These are phyloP conservation scores for Begonia fuchsioides DNA, from an alignment of 306 rosid species.

Conservation along the genomic window DNA sequence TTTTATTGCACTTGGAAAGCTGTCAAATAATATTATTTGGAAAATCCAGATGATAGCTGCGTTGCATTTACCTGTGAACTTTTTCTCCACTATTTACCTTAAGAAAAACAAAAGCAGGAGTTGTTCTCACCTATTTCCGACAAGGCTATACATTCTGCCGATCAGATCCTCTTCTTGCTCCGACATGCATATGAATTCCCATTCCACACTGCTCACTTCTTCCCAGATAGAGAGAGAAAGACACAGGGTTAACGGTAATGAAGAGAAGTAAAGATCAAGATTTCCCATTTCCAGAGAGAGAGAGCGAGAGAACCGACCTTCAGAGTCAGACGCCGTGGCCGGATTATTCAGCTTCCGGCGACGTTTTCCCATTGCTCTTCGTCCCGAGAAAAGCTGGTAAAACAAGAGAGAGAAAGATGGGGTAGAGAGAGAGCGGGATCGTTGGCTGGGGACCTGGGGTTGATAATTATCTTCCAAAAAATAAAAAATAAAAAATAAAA, in stretches of 20 bases:
- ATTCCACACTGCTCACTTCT: conserved; percentile 12
- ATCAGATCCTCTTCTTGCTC: conserved; percentile 18
- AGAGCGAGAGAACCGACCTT: too few relatives aligned
- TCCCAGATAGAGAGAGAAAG: background rate
- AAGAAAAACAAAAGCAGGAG: too few relatives aligned
- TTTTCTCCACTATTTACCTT: too few relatives aligned
- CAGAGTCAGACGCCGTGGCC: background rate
- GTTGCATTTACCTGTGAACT: too few relatives aligned
- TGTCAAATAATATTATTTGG: too few relatives aligned
- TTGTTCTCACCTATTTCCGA: conserved; percentile 9
- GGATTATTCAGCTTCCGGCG: conserved; percentile 5
- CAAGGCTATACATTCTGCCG: conserved; percentile 13
- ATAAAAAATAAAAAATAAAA: too few relatives aligned
- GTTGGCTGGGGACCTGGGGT: too few relatives aligned
- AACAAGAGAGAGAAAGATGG: background rate
- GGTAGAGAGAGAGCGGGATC: background rate
- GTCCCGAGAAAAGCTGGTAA: too few relatives aligned
- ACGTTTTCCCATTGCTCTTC: conserved; percentile 5
- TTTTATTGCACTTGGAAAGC: too few relatives aligned
- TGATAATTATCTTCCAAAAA: too few relatives aligned
- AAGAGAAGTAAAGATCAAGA: background rate
- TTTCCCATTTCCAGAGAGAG: too few relatives aligned
- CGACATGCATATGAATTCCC: conserved; percentile 13
- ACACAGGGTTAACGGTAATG: background rate
- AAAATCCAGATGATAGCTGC: too few relatives aligned